Evolutionary conservation across 1,139 yeast species (phyloP).

Genomic region (Kodamaea suecica): DNA sequence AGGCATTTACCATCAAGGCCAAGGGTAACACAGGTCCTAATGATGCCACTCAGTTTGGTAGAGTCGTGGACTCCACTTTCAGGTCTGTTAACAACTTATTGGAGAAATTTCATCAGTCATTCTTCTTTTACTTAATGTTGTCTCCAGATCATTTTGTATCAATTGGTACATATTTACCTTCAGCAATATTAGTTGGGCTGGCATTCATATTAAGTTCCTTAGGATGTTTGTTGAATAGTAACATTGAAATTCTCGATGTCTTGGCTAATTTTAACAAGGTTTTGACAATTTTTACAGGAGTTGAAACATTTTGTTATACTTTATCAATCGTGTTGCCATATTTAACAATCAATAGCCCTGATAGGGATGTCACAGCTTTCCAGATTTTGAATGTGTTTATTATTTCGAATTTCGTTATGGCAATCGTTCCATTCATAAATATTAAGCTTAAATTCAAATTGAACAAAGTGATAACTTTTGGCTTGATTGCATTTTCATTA

Average conservation of each 20-base stretch:
- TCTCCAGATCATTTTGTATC: constrained; percentile 82
- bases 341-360: constrained; percentile 15
- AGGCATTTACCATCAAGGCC: constrained; percentile 79
- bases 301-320: constrained; percentile 32
- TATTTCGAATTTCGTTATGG: constrained; percentile 17
- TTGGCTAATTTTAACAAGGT: constrained; percentile 25
- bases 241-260: constrained; percentile 23
- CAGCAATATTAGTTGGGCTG: constrained; percentile 71
- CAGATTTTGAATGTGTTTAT: constrained; percentile 20
- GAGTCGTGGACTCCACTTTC: constrained; percentile 82
- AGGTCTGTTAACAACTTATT: constrained; percentile 87
- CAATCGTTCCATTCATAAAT: constrained; percentile 21
- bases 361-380: constrained; percentile 17
- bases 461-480: constrained; percentile 23
- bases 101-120: constrained; percentile 96
- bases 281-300: constrained; percentile 30
- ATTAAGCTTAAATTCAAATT: constrained; percentile 15
- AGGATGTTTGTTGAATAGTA: constrained; percentile 52
- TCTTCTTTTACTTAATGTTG: constrained; percentile 83
- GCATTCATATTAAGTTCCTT: constrained; percentile 72
- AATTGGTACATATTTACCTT: constrained; percentile 89
- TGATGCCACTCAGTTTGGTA: constrained; percentile 89
- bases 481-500: constrained; percentile 43
- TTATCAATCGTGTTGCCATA: constrained; percentile 29
- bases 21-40: constrained; percentile 53